A percentile compares a stretch with the other conserved stretches of the same genome.
Evolutionary conservation across 805 yeast genomes (phyloP).

Genomic region (Teunomyces barrocoloradensis): DNA sequence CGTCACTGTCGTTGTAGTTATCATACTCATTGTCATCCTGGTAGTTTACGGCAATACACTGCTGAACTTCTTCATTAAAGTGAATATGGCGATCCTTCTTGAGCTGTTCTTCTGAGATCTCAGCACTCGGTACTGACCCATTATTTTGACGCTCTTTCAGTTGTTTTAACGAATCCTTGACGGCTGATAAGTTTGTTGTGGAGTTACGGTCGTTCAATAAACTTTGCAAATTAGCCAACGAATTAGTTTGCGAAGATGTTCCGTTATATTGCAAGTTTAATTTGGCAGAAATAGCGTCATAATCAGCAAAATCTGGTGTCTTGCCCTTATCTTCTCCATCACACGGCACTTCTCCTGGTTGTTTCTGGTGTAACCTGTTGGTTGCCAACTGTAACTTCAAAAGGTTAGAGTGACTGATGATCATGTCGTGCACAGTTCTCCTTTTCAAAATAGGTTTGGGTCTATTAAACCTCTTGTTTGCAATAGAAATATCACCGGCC

Average conservation of each 20-base stretch:
- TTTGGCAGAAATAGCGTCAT: slow-evolving; percentile 43
- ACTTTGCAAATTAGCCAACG: slow-evolving; percentile 14
- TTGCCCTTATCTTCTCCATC: slow-evolving; percentile 13
- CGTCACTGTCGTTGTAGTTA: slow-evolving; percentile 14
- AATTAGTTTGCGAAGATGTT: slow-evolving; percentile 12
- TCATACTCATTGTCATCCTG: slow-evolving; percentile 27
- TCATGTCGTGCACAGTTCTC: slow-evolving; percentile 77
- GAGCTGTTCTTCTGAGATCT: slow-evolving; percentile 1
- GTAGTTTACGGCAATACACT: slow-evolving; percentile 74
- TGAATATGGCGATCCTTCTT: slow-evolving; percentile 70
- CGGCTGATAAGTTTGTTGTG: slow-evolving; percentile 1
- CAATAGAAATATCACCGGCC: slow-evolving; percentile 45
- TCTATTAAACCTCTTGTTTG: slow-evolving; percentile 23
- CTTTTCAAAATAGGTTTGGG: slow-evolving; percentile 87
- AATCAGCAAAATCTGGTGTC: slow-evolving; percentile 42
- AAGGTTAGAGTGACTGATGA: slow-evolving; percentile 59
- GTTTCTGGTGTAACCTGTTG: slow-evolving; percentile 31
- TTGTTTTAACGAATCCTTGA: slow-evolving; percentile 1
- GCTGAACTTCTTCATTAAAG: slow-evolving; percentile 92
- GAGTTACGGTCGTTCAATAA: slow-evolving; percentile 7
- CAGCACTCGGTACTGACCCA: background rate
- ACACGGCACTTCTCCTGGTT: slow-evolving; percentile 25
- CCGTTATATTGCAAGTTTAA: slow-evolving; percentile 36
- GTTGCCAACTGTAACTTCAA: slow-evolving; percentile 42
- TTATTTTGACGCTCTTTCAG: background rate